These are phyloP conservation scores for Isatis lusitanica DNA, from an alignment of 441 rosid genomes.

Conservation along the genomic window DNA sequence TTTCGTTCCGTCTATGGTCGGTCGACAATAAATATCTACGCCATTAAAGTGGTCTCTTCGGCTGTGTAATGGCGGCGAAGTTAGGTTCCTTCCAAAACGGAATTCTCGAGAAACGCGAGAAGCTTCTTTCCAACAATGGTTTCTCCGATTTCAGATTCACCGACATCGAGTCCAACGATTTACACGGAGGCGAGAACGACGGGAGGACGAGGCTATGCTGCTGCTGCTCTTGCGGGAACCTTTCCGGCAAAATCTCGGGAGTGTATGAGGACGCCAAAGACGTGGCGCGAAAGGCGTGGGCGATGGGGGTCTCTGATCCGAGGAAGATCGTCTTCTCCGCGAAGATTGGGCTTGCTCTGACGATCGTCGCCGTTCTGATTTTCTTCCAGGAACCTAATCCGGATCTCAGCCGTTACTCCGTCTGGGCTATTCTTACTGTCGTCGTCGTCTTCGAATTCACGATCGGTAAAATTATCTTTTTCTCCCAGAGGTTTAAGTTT, in stretches of 20 bases:
- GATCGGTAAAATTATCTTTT: slow-evolving; percentile 41
- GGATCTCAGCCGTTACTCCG: slow-evolving; percentile 56
- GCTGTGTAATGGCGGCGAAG: slow-evolving; percentile 46
- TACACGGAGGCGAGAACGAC: slow-evolving; percentile 3
- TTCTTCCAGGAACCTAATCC: slow-evolving; percentile 53
- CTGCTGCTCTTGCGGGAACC: slow-evolving; percentile 35
- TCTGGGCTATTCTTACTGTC: slow-evolving; percentile 79
- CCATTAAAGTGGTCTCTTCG: background rate
- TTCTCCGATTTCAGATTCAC: slow-evolving; percentile 40
- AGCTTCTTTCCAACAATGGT: slow-evolving; percentile 44
- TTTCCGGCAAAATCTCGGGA: slow-evolving; percentile 29
- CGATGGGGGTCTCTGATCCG: slow-evolving; percentile 67
- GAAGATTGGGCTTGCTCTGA: slow-evolving; percentile 63
- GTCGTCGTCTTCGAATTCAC: slow-evolving; percentile 76
- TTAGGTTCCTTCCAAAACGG: slow-evolving; percentile 50
- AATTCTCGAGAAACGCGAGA: slow-evolving; percentile 45
- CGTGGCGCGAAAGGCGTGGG: slow-evolving; percentile 48
- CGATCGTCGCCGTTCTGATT: slow-evolving; percentile 53
- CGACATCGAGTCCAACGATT: slow-evolving; percentile 28
- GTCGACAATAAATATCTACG: slow-evolving; percentile 19
- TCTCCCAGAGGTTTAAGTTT: no score
- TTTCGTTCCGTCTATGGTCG: slow-evolving; percentile 24
- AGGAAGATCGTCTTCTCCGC: slow-evolving; percentile 71
- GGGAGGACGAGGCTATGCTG: slow-evolving; percentile 11
- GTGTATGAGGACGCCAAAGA: slow-evolving; percentile 20